Percentiles rank a stretch among this genome's conserved stretches.
These are phyloP conservation scores for Cercophora scortea DNA, from an alignment of 495 filamentous ascomycete species.

Conservation along the genomic window DNA sequence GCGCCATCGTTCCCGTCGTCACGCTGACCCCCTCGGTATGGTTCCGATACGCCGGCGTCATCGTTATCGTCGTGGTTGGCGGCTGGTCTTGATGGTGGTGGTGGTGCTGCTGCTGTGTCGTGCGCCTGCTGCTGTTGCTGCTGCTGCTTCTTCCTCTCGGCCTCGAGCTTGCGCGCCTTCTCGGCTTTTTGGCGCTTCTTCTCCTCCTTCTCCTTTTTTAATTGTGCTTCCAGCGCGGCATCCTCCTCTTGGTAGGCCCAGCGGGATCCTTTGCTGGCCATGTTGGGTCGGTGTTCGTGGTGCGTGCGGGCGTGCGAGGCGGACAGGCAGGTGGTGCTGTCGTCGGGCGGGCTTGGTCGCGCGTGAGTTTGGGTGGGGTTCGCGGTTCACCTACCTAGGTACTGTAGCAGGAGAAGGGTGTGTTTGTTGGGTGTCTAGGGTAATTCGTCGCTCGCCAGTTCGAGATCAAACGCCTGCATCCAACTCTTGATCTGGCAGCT, in stretches of 20 bases:
- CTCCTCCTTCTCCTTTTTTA: constrained; percentile 81
- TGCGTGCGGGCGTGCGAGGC: too few species aligned
- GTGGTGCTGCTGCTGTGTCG: constrained; percentile 8
- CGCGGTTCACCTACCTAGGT: too few species aligned
- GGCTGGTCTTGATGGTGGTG: constrained; percentile 6
- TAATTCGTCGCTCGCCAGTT: background rate
- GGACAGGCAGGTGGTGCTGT: too few species aligned
- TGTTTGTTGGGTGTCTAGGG: background rate
- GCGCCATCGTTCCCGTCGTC: constrained; percentile 11
- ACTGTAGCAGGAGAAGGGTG: background rate
- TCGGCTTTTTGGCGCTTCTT: constrained; percentile 81
- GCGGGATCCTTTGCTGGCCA: constrained; percentile 64
- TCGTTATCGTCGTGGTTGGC: constrained; percentile 4
- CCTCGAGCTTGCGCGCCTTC: constrained; percentile 68
- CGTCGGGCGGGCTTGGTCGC: background rate
- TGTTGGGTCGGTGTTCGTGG: constrained; percentile 21
- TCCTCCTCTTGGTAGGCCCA: constrained; percentile 83
- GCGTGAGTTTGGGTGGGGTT: background rate
- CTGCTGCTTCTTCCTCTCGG: constrained; percentile 39
- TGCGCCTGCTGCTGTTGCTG: constrained; percentile 7
- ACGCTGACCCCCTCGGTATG: background rate
- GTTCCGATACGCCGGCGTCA: too few species aligned
- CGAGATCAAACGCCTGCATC: background rate
- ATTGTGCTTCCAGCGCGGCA: constrained; percentile 58
- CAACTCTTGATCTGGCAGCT: background rate